These are phyloP conservation scores for Ulmus americana DNA, from an alignment of 331 rosid genomes.

Conservation along the genomic window DNA sequence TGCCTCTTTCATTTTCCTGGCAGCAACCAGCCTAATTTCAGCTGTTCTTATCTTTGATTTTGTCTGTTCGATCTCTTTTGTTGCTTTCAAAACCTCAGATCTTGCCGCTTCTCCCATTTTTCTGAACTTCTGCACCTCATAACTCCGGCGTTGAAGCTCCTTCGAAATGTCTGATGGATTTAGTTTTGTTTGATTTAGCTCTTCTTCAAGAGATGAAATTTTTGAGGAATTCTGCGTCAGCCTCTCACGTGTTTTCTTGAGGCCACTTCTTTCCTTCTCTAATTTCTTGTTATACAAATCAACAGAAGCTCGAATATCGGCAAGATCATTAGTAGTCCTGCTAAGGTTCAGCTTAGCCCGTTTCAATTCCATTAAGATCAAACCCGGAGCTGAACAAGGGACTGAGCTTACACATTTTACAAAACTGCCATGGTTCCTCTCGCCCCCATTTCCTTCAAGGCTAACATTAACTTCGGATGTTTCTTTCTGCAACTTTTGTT, in stretches of 20 bases:
- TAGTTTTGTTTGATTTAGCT: conserved; percentile 52
- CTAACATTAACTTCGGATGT: conserved; percentile 38
- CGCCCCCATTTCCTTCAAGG: conserved; percentile 19
- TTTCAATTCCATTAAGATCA: conserved; percentile 69
- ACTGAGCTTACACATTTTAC: conserved; percentile 17
- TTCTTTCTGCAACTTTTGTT: conserved; percentile 58
- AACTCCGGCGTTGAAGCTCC: conserved; percentile 57
- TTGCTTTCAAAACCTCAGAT: conserved; percentile 40
- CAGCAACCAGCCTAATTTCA: conserved; percentile 67
- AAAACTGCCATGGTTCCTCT: conserved; percentile 19
- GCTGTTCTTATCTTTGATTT: conserved; percentile 62
- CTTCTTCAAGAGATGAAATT: conserved; percentile 64
- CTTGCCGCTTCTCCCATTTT: conserved; percentile 58
- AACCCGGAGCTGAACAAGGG: conserved; percentile 50
- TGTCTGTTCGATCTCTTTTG: conserved; percentile 73
- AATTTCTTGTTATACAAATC: conserved; percentile 58
- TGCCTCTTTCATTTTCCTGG: conserved; percentile 83
- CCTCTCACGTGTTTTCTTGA: conserved; percentile 70
- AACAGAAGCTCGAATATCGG: conserved; percentile 59
- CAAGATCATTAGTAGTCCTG: conserved; percentile 61
- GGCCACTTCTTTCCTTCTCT: conserved; percentile 63
- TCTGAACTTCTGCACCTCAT: conserved; percentile 59
- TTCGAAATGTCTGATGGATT: conserved; percentile 46
- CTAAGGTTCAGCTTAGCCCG: conserved; percentile 80
- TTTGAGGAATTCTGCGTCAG: conserved; percentile 51